A percentile compares a stretch with the other conserved stretches of the same genome.
These are phyloP conservation scores for Teratosphaeria gauchensis DNA, from an alignment of 2,329 filamentous ascomycete genomes.

Conservation along the genomic window DNA sequence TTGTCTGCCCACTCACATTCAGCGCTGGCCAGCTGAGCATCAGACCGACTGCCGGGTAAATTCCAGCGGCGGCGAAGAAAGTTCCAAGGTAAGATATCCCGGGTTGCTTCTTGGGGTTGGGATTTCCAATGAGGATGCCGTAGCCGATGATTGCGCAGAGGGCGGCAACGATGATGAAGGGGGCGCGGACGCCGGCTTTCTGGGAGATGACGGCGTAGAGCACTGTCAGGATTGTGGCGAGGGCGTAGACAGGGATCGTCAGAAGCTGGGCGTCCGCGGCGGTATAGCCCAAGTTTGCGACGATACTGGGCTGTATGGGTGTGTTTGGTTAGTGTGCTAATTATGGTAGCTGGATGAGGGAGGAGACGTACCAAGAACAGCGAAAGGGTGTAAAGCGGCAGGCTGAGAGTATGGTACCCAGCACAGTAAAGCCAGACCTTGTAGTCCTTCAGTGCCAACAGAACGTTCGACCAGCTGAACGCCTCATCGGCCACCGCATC, in stretches of 20 bases:
- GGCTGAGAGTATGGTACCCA: conserved; percentile 61
- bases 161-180: conserved; percentile 44
- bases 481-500: conserved; percentile 59
- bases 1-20: conserved; percentile 49
- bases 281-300: conserved; percentile 46
- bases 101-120: conserved; percentile 32
- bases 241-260: conserved; percentile 28
- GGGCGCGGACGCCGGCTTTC: conserved; percentile 49
- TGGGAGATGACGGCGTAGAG: conserved; percentile 52
- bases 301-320: conserved; percentile 45
- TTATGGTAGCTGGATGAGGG: conserved; percentile 16
- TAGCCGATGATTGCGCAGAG: conserved; percentile 45
- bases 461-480: conserved; percentile 60
- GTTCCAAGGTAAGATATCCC: conserved; percentile 52
- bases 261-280: conserved; percentile 37
- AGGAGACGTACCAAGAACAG: conserved; percentile 36
- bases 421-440: conserved; percentile 66
- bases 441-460: conserved; percentile 53
- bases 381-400: conserved; percentile 42
- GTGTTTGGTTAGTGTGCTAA: conserved; percentile 1
- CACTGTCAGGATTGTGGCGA: conserved; percentile 48
- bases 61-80: conserved; percentile 45
- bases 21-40: conserved; percentile 49
- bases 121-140: conserved; percentile 43
- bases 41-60: conserved; percentile 47